These are phyloP conservation scores for Casuarina glauca DNA, from an alignment of 306 rosid species.

Conservation along the genomic window DNA sequence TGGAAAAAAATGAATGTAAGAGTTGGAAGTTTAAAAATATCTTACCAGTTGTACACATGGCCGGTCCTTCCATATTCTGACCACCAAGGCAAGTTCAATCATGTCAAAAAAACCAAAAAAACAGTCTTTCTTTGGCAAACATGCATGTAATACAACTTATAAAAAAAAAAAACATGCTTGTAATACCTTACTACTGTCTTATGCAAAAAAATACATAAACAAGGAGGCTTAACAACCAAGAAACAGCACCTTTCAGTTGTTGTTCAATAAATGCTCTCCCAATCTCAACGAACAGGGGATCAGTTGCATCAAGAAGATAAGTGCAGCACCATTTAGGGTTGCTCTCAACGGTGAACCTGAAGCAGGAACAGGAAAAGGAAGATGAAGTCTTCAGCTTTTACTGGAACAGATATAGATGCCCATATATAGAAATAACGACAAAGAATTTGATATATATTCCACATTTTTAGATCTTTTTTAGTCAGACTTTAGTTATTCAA, in stretches of 20 bases:
- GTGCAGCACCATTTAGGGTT: constrained; percentile 87
- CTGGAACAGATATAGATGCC: background rate
- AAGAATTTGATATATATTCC: background rate
- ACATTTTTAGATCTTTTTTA: background rate
- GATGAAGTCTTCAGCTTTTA: background rate
- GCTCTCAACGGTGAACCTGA: constrained; percentile 80
- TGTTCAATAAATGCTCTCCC: constrained; percentile 79
- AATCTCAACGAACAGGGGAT: constrained; percentile 77
- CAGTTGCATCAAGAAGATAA: constrained; percentile 92
- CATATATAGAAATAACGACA: background rate
- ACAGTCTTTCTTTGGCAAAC: constrained; percentile 15
- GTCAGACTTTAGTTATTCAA: background rate
- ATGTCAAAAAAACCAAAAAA: constrained; percentile 36
- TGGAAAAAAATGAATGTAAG: background rate
- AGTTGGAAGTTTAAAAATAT: constrained; percentile 7
- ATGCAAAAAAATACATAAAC: constrained; percentile 6
- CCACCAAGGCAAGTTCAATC: constrained; percentile 29
- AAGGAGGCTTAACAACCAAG: constrained; percentile 18
- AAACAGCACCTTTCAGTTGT: constrained; percentile 67
- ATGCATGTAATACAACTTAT: background rate
- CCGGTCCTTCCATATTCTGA: constrained; percentile 82
- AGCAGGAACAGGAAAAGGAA: background rate
- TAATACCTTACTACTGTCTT: constrained; percentile 14
- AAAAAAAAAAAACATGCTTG: background rate
- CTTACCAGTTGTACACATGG: constrained; percentile 89